These are phyloP conservation scores for Anthracocystis walkeri DNA, from an alignment of 1,284 basidiomycete genomes.

Conservation along the genomic window DNA sequence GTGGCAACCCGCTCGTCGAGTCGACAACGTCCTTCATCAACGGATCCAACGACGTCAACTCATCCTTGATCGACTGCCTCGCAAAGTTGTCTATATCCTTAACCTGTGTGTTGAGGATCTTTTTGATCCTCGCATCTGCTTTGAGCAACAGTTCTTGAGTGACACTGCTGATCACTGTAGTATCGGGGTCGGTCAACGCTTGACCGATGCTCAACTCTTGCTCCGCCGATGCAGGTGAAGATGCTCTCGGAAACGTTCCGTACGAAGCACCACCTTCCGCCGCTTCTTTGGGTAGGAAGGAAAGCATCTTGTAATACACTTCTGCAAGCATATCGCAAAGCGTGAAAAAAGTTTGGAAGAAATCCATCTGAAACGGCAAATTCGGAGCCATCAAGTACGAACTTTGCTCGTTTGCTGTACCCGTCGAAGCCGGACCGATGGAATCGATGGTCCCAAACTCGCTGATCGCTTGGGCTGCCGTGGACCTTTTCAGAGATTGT, in stretches of 20 bases:
- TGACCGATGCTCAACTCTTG: conserved; percentile 20
- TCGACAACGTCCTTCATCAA: conserved; percentile 31
- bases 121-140: conserved; percentile 60
- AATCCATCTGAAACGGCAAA: conserved; percentile 66
- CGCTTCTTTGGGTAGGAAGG: conserved; percentile 31
- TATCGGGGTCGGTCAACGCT: neutral
- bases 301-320: conserved; percentile 58
- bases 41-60: conserved; percentile 49
- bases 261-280: neutral
- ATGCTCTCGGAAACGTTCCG: conserved; percentile 12
- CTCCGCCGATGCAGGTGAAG: conserved; percentile 23
- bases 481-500: conserved; percentile 34
- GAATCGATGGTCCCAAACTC: conserved; percentile 39
- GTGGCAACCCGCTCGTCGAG: neutral
- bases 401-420: conserved; percentile 71
- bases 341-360: conserved; percentile 58
- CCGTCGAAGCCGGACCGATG: conserved; percentile 24
- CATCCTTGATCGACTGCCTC: conserved; percentile 56
- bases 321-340: conserved; percentile 59
- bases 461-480: conserved; percentile 43
- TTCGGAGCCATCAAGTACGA: conserved; percentile 82
- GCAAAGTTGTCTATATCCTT: conserved; percentile 59
- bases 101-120: conserved; percentile 38
- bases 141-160: conserved; percentile 55
- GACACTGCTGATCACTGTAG: conserved; percentile 22